These are phyloP conservation scores for Wickerhamiella domercqiae DNA, from an alignment of 805 yeast genomes.

Conservation along the genomic window DNA sequence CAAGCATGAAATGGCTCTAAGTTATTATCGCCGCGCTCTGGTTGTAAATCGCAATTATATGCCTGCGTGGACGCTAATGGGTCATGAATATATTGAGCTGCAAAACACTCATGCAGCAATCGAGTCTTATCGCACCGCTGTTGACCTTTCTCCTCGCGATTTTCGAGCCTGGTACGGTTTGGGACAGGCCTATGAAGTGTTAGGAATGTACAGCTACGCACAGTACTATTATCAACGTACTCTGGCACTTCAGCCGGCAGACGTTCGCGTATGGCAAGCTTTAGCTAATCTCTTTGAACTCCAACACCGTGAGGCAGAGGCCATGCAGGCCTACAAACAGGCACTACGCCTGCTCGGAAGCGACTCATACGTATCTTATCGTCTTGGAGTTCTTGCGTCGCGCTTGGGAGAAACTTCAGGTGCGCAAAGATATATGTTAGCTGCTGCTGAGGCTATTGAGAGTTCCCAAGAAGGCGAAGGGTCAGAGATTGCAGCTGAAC, in stretches of 20 bases:
- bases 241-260: constrained; percentile 72
- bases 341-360: constrained; percentile 46
- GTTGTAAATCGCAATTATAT: constrained; percentile 64
- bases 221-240: constrained; percentile 86
- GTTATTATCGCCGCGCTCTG: constrained; percentile 82
- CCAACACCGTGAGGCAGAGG: constrained; percentile 50
- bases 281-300: constrained; percentile 80
- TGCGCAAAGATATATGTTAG: constrained; percentile 47
- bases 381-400: constrained; percentile 55
- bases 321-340: constrained; percentile 67
- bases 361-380: constrained; percentile 43
- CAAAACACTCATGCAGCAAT: constrained; percentile 96
- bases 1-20: constrained; percentile 89
- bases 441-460: constrained; percentile 49
- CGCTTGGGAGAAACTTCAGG: constrained; percentile 35
- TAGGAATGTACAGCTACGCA: constrained; percentile 89
- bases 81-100: constrained; percentile 93
- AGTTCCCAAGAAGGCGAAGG: constrained; percentile 35
- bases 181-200: constrained; percentile 94
- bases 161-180: constrained; percentile 97
- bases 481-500: constrained; percentile 22
- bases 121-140: constrained; percentile 85
- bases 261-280: constrained; percentile 93
- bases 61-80: constrained; percentile 96
- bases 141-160: constrained; percentile 75